Evolutionary conservation across 495 filamentous ascomycete species (phyloP).

Genomic region (Penicillium paxilli): DNA sequence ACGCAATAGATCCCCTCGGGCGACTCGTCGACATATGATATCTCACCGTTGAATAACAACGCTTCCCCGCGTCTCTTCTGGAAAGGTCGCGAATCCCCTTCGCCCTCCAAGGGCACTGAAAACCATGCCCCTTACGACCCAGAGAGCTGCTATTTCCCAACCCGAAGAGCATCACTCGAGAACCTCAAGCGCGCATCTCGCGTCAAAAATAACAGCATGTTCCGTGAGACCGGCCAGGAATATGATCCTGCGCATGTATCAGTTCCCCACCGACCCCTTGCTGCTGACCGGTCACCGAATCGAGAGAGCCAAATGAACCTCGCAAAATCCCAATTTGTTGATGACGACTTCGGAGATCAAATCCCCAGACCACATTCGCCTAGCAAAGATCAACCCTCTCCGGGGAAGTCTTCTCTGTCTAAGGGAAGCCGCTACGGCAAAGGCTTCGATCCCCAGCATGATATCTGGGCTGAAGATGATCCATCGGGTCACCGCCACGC

Average conservation of each 20-base stretch:
- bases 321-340: conserved; percentile 30
- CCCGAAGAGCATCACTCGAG: conserved; percentile 85
- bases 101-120: conserved; percentile 64
- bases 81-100: conserved; percentile 70
- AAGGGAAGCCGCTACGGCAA: conserved; percentile 66
- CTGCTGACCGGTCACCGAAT: conserved; percentile 56
- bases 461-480: conserved; percentile 64
- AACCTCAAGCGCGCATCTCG: conserved; percentile 89
- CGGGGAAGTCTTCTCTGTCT: conserved; percentile 81
- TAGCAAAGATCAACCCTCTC: conserved; percentile 72
- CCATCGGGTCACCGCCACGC: conserved; percentile 71
- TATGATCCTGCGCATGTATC: conserved; percentile 81
- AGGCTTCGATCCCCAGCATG: conserved; percentile 69
- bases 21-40: conserved; percentile 75
- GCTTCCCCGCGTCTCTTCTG: conserved; percentile 81
- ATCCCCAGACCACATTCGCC: conserved; percentile 58
- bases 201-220: conserved; percentile 96
- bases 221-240: conserved; percentile 84
- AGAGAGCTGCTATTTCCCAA: conserved; percentile 62
- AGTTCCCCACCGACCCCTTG: conserved; percentile 74
- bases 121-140: conserved; percentile 63
- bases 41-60: conserved; percentile 64
- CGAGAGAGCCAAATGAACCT: conserved; percentile 65
- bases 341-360: conserved; percentile 28
- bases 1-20: conserved; percentile 45